Conservation (phyloP, 305 asterid genomes). For the Fraxinus nigra region DNA sequence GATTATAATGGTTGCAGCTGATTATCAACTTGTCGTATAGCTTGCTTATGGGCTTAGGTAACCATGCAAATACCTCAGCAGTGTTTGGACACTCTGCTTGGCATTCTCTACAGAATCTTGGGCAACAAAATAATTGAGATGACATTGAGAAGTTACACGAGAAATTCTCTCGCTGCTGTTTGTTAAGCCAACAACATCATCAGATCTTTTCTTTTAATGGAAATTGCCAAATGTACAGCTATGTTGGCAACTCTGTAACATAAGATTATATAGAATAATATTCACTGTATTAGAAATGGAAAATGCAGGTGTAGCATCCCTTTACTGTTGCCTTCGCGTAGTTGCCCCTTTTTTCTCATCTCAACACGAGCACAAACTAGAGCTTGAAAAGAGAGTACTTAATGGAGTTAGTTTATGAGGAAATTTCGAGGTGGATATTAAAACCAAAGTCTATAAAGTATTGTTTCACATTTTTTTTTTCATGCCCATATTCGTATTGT, state of each 20-base stretch:
- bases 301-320: background rate
- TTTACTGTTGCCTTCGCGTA: background rate
- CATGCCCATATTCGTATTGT: background rate
- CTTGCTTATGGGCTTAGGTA: background rate
- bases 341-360: background rate
- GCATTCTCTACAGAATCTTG: background rate
- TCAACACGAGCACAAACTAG: background rate
- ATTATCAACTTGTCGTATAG: background rate
- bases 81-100: background rate
- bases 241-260: background rate
- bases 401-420: background rate
- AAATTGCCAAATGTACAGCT: background rate
- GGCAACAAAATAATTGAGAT: background rate
- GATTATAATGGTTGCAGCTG: slow-evolving; percentile 34
- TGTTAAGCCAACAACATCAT: background rate
- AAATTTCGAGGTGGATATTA: background rate
- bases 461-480: background rate
- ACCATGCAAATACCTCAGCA: background rate
- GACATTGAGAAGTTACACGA: background rate
- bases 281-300: background rate
- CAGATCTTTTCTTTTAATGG: background rate
- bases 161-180: background rate
- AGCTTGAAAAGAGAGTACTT: background rate
- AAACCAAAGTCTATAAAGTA: background rate
- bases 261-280: background rate